Base-by-base conservation (phyloP, 768 basidiomycete species). In the Wakefieldia striispora region DNA sequence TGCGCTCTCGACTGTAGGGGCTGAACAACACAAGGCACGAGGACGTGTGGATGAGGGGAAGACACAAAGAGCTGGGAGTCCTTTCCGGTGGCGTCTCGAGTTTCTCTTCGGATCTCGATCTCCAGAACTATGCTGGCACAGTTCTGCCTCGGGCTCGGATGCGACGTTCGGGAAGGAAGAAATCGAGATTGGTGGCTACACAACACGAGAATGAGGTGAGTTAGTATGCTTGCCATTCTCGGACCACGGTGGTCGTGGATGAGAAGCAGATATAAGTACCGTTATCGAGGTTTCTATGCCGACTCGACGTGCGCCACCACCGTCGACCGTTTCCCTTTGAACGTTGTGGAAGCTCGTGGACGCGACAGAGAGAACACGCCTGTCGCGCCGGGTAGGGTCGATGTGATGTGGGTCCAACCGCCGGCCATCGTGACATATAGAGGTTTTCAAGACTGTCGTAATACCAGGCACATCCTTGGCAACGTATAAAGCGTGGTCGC, bases 211-310 rank as follows among this genome's bases (percentile, higher is more conserved):
- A 52, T 19, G 34, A 34, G 6, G 52, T 13, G 43, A 34, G 52
- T 67, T 45, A 69, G 64, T 45, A 49, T 37, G 39, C 37, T 43
- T 48, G 40, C 55, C 49, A 49, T 55, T 62, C 45, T 36, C 37
- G 43, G 46, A 51, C 35, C 14, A 6, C 16, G 14, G 49, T 45
- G 37, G 42, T 29, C 43, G 44, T 43, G n/a, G 47, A 56, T 20
- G 39, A 52, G 54, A 54, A 61, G 52, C 34, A 40, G 53, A 55
- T 54, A 49, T 42, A 60, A 57, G 57, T 65, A 66, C 65, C 65
- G 62, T 60, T 63, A 58, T 58, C 55, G 62, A 56, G 49, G 54
- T 64, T 64, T 58, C 55, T 47, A 47, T 53, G 53, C 40, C 50
- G 41, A 66, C 64, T 55, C 60, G 59, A 58, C 43, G 43, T 47